These are phyloP conservation scores for Furcasterigmium sp. DNA, from an alignment of 2,329 filamentous ascomycete genomes.

Conservation along the genomic window DNA sequence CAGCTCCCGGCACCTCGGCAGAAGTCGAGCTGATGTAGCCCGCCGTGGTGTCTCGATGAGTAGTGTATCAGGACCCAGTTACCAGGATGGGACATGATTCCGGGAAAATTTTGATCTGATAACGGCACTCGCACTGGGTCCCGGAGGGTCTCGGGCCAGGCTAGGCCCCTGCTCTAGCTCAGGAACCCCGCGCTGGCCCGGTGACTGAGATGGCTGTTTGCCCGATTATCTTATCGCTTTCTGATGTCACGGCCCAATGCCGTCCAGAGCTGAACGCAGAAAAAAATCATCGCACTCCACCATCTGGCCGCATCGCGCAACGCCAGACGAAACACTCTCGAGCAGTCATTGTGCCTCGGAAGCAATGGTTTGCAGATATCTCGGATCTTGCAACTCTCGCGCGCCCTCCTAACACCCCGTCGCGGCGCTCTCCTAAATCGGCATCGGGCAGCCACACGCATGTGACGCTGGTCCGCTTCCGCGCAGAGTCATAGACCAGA, in stretches of 20 bases:
- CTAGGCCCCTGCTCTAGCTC: background rate
- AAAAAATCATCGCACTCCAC: constrained; percentile 2
- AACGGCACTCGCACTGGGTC: background rate
- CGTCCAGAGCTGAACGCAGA: background rate
- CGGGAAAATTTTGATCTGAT: background rate
- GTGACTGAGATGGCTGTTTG: background rate
- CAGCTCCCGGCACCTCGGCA: no score
- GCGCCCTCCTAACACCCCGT: constrained; percentile 2
- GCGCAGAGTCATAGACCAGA: background rate
- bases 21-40: no score
- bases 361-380: constrained; percentile 1
- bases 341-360: background rate
- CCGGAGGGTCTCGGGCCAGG: background rate
- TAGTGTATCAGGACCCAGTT: no score
- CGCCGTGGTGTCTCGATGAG: no score
- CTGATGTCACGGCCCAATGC: constrained; percentile 5
- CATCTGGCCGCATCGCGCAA: no score
- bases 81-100: no score
- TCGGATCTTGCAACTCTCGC: constrained; percentile 2
- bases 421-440: background rate
- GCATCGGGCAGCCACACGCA: constrained; percentile 3
- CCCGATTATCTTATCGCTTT: constrained; percentile 2
- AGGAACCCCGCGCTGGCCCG: background rate
- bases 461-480: background rate
- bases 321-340: background rate